Conservation (phyloP, 1,139 yeast species). For the Ogataea hybrid region DNA sequence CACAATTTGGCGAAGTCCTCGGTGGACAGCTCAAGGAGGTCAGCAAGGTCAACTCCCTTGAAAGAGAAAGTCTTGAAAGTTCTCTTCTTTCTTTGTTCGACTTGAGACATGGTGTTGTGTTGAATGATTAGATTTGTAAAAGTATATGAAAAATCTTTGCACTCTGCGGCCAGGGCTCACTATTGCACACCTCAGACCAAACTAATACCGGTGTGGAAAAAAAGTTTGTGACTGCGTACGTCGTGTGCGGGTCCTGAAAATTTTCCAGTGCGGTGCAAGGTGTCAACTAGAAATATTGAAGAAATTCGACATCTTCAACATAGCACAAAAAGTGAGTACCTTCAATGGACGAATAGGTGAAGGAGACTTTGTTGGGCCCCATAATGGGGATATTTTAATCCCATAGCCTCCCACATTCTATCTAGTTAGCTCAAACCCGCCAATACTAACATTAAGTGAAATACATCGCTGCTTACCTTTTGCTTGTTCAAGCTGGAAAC, state of each 20-base stretch:
- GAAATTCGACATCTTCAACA: slow-evolving; percentile 6
- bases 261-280: slow-evolving; percentile 12
- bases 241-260: slow-evolving; percentile 8
- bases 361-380: background rate
- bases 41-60: slow-evolving; percentile 98
- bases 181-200: slow-evolving; percentile 2
- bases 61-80: slow-evolving; percentile 94
- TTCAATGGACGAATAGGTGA: background rate
- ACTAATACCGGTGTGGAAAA: background rate
- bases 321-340: slow-evolving; percentile 13
- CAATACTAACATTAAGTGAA: slow-evolving; percentile 50
- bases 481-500: slow-evolving; percentile 85
- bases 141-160: slow-evolving; percentile 11
- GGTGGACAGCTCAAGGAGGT: slow-evolving; percentile 90
- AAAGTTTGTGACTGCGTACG: slow-evolving; percentile 10
- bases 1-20: slow-evolving; percentile 97
- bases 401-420: background rate
- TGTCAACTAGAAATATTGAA: slow-evolving; percentile 10
- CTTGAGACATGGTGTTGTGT: slow-evolving; percentile 24
- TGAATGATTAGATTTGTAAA: slow-evolving; percentile 5
- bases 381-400: background rate
- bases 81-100: slow-evolving; percentile 78
- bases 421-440: background rate
- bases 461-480: slow-evolving; percentile 89
- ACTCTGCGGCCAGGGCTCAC: slow-evolving; percentile 11